A percentile compares a stretch with the other conserved stretches of the same genome.
Conservation (phyloP, 306 rosid genomes). For the Oxytropis ochrocephala region DNA sequence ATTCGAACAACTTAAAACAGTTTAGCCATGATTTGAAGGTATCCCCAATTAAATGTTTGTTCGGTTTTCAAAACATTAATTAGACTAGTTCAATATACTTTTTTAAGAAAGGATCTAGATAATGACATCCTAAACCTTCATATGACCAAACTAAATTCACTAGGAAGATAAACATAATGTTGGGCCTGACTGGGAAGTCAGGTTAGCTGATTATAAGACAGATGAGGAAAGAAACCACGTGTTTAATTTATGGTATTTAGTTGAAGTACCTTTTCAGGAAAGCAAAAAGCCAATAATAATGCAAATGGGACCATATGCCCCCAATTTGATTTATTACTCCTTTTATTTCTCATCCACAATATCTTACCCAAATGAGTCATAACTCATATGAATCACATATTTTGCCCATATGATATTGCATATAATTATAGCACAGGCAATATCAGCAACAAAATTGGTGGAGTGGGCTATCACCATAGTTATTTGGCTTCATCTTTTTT, state of each 20-base stretch:
- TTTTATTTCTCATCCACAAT: background rate
- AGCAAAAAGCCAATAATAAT: background rate
- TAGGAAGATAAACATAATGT: background rate
- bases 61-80: background rate
- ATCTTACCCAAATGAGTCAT: background rate
- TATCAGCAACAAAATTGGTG: background rate
- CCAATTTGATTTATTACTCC: background rate
- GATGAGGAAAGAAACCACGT: background rate
- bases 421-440: slow-evolving; percentile 2
- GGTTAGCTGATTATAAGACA: background rate
- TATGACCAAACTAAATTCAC: background rate
- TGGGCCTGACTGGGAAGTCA: background rate
- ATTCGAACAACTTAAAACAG: too few species aligned
- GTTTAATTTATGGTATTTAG: background rate
- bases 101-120: background rate
- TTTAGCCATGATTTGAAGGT: too few species aligned
- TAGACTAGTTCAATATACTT: background rate
- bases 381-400: background rate
- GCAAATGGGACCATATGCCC: background rate
- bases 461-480: background rate
- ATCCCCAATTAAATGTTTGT: too few species aligned
- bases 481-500: background rate
- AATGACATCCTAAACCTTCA: background rate
- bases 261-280: background rate
- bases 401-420: background rate